Percentiles rank a stretch among this genome's conserved stretches.
These are phyloP conservation scores for Lactuca sativa DNA, from an alignment of 129 eudicot species.

Conservation along the genomic window DNA sequence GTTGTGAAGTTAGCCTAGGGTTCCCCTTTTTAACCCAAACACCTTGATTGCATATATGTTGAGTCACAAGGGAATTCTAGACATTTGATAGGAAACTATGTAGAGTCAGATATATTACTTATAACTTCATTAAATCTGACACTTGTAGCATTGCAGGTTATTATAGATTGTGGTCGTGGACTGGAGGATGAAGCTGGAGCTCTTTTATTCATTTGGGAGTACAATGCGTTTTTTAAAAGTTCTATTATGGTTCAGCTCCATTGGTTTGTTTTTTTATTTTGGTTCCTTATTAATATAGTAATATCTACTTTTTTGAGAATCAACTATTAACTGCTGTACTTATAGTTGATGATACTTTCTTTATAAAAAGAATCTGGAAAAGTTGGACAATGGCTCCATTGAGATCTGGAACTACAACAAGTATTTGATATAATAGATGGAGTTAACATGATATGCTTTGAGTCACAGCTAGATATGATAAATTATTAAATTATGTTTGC, in stretches of 20 bases:
- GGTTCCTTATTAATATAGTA: not conserved
- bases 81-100: not conserved
- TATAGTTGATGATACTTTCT: conserved; percentile 14
- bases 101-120: no score
- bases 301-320: conserved; percentile 7
- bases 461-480: conserved; percentile 4
- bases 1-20: conserved; percentile 23
- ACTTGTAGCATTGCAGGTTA: conserved; percentile 23
- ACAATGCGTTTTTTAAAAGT: not conserved
- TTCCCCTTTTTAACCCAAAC: conserved; percentile 12
- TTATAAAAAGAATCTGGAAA: conserved; percentile 7
- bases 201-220: conserved; percentile 15
- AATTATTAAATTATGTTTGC: not conserved
- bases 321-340: conserved; percentile 8
- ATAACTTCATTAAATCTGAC: conserved; percentile 16
- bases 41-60: not conserved
- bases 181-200: conserved; percentile 19
- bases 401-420: no score
- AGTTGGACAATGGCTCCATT: not conserved
- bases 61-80: not conserved
- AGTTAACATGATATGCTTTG: no score
- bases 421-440: not conserved
- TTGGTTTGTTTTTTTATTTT: conserved; percentile 15
- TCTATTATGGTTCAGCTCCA: conserved; percentile 18
- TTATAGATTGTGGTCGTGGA: not conserved